Evolutionary conservation across 2,329 filamentous ascomycete species (phyloP), one percentile per base, ranked within the genome.

Genomic region (Beauveria rudraprayagi): DNA sequence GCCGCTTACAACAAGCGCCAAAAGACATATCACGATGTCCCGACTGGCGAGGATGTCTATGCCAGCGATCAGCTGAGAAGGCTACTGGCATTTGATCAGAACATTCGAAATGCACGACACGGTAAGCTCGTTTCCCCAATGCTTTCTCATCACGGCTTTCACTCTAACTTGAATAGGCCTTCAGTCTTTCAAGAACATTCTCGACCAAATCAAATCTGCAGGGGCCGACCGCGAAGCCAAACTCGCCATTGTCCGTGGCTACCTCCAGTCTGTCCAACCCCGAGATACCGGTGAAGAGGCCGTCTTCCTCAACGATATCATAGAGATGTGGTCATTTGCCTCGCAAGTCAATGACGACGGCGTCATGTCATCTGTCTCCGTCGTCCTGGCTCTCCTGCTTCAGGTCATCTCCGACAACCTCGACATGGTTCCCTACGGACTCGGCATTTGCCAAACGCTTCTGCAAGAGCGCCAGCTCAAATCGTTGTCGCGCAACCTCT

Each of bases 281-380:
- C 72, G 73, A 66, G 74, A 77, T 57, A 70, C 71, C 58, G 70
- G 71, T 51, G 73, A 78, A 60, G 76, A 78, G 61, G 79, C 83
- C 7, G 78, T 87, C 26, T 91, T 87, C 66, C 82, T 97, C 34
- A 77, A 82, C 2, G 91, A 96, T 67, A 77, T 97, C 44, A 89
- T 95, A 75, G 89, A 95, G 67, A 91, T 87, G 62, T 97, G 93
- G 93, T 86, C 85, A 53, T 92, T 90, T 76, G 92, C 90, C 4
- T 85, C 86, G 34, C 87, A 90, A 71, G 85, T 85, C 65, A 91
- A 90, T 70, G 89, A 92, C 66, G 92, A 96, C 62, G 83, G 86
- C 60, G 78, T 97, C 62, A 82, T 94, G 70, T 93, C 92, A 1
- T 84, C 90, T 8, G 85, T 94, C 3, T 86, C 89, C 1, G 90